Evolutionary conservation across 129 eudicot genomes (phyloP).

Genomic region (Arctium lappa): DNA sequence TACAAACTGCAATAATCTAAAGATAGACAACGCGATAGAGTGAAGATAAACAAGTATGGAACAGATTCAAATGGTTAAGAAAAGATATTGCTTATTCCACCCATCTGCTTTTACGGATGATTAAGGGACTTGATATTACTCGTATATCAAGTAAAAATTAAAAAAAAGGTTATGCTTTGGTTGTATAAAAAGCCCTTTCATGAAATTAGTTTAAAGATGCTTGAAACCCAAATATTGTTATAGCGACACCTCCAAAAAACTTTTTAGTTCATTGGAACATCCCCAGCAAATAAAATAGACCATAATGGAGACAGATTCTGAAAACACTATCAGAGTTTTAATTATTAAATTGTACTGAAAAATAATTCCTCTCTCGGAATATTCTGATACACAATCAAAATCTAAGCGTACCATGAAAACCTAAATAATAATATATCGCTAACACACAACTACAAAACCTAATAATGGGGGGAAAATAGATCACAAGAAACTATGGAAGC

Average conservation of each 20-base stretch:
- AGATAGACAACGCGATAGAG: background rate
- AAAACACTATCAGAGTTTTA: constrained; percentile 39
- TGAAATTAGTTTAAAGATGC: background rate
- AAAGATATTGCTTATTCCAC: constrained; percentile 19
- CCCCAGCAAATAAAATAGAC: constrained; percentile 23
- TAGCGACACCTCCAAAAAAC: constrained; percentile 14
- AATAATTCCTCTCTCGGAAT: constrained; percentile 32
- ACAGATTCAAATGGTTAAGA: constrained; percentile 1
- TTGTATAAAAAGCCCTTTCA: background rate
- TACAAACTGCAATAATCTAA: background rate
- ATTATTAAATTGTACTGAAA: constrained; percentile 31
- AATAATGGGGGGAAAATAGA: background rate
- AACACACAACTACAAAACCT: constrained; percentile 2
- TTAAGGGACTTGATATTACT: constrained; percentile 4
- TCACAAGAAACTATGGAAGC: constrained; percentile 5
- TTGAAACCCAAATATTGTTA: constrained; percentile 8
- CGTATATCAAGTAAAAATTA: constrained; percentile 5
- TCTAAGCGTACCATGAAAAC: constrained; percentile 13
- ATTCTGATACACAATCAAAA: constrained; percentile 26
- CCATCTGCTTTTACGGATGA: background rate
- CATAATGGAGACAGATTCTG: constrained; percentile 49
- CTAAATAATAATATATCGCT: constrained; percentile 11
- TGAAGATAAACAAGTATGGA: constrained; percentile 2
- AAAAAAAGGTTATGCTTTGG: constrained; percentile 13
- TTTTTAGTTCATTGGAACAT: constrained; percentile 19